Evolutionary conservation across 371 early-diverging fungal species (phyloP), one percentile per base, ranked within the genome.

Genomic region (Actinomortierella ambigua): DNA sequence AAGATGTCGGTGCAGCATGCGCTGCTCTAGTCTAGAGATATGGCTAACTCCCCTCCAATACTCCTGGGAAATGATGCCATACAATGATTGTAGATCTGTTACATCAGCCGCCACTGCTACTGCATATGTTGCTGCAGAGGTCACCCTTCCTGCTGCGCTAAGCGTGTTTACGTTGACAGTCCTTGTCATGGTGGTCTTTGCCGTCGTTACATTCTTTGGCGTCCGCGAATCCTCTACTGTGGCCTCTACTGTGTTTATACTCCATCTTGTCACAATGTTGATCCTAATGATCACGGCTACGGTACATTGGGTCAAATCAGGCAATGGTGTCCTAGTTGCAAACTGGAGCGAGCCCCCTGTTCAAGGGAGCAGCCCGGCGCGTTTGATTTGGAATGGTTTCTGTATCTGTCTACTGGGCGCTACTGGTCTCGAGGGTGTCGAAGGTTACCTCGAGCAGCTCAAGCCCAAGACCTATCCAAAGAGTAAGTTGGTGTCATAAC

Each of bases 351-450:
- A 57, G 2, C 75, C 81, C 1, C 59, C 68, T 52, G 11, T 34
- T 34, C 7, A 11, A 34, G 69, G 76, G 15, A 63, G 65, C 42
- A 79, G 67, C 34, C 42, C 63, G 6, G 62, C 64, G 23, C 70
- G 79, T 20, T 50, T 49, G 1, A 77, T 87, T 27, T 76, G 69
- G 27, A 68, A 77, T 53, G 88, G 88, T 28, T 75, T 83, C 28
- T 84, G 85, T 56, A 75, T 82, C n/a, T 85, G 85, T 17, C 73
- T 87, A 57, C 65, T 87, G 23, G 84, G 84, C 5, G 81, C 83
- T 27, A 86, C 87, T 26, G 87, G 86, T 13, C 79, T 78, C 51
- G 81, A 81, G 73, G 69, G 80, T 3, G 77, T 79, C 14, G 75
- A 71, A 63, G 79, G 84, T 49, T 84, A 81, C 44, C 79, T 87